Conservation (phyloP, 2,329 filamentous ascomycete genomes). For the Chrysoporthe deuterocubensis region DNA sequence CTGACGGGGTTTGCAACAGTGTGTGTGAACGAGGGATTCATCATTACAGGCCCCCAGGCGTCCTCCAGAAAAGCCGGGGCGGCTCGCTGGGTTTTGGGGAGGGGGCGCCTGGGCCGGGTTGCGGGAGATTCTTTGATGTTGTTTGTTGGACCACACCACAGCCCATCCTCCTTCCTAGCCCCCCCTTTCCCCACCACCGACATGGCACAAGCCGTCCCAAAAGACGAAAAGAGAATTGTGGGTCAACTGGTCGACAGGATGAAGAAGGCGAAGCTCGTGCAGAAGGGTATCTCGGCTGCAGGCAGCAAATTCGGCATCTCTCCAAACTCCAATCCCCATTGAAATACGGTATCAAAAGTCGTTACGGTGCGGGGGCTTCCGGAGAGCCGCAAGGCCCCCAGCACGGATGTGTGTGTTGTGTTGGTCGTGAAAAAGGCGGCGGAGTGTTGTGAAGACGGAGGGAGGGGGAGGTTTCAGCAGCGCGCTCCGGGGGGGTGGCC, state of each 20-base stretch:
- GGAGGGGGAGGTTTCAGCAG: too few relatives aligned
- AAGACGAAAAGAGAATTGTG: slow-evolving; percentile 8
- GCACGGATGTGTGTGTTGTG: slow-evolving; percentile 22
- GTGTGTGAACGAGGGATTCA: slow-evolving; percentile 7
- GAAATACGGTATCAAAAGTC: slow-evolving; percentile 29
- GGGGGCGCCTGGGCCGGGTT: slow-evolving; percentile 3
- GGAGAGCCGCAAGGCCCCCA: slow-evolving; percentile 18
- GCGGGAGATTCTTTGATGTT: slow-evolving; percentile 10
- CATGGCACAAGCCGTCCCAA: slow-evolving; percentile 5
- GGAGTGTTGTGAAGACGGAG: too few relatives aligned
- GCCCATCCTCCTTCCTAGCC: slow-evolving; percentile 1
- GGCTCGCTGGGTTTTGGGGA: too few relatives aligned
- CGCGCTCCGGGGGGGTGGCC: not conserved
- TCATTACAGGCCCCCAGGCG: not conserved
- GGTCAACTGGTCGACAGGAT: slow-evolving; percentile 27
- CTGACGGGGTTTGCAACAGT: slow-evolving; percentile 16
- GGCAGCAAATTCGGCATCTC: slow-evolving; percentile 24
- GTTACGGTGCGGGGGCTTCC: slow-evolving; percentile 22
- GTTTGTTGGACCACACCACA: slow-evolving; percentile 19
- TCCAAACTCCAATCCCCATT: slow-evolving; percentile 26
- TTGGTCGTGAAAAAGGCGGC: not conserved
- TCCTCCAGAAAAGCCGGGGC: not conserved
- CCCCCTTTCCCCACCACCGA: slow-evolving; percentile 8
- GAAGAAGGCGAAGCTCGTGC: slow-evolving; percentile 24
- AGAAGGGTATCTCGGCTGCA: slow-evolving; percentile 28